phyloP scores from a whole-genome alignment of 2,329 filamentous ascomycete species.

The Seiridium cupressi region DNA sequence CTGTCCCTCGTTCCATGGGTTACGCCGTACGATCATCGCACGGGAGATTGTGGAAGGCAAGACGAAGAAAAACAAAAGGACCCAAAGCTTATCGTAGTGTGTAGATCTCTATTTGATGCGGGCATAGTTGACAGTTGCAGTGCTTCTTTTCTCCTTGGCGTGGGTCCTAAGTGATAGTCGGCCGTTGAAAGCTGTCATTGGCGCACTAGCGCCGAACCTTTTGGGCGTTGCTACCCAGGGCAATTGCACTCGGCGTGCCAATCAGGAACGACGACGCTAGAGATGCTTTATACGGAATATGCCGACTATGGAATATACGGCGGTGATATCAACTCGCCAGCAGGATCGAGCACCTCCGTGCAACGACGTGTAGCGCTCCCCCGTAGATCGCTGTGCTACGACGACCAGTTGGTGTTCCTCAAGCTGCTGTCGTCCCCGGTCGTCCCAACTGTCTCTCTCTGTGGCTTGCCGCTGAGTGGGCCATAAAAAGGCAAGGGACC shows the following conservation, averaged over 20 bases:
- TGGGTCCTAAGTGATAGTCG: background rate
- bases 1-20: background rate
- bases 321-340: background rate
- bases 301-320: background rate
- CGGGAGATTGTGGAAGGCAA: background rate
- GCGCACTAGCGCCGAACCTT: background rate
- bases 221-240: background rate
- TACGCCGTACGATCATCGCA: conserved; percentile 1
- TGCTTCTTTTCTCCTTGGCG: background rate
- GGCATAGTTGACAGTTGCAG: background rate
- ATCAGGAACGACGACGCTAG: background rate
- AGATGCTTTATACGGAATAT: background rate
- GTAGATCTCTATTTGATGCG: conserved; percentile 3
- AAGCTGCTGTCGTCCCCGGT: too few species aligned
- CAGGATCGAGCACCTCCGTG: background rate
- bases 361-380: too few species aligned
- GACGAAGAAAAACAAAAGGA: background rate
- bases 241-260: background rate
- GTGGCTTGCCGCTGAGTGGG: background rate
- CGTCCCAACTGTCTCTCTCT: background rate
- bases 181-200: background rate
- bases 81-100: background rate
- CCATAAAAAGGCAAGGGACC: conserved; percentile 1
- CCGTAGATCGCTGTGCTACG: background rate
- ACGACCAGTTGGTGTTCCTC: background rate